Evolutionary conservation across 2,329 filamentous ascomycete genomes (phyloP), one percentile per base, ranked within the genome.

Genomic region (Fusarium avenaceum): DNA sequence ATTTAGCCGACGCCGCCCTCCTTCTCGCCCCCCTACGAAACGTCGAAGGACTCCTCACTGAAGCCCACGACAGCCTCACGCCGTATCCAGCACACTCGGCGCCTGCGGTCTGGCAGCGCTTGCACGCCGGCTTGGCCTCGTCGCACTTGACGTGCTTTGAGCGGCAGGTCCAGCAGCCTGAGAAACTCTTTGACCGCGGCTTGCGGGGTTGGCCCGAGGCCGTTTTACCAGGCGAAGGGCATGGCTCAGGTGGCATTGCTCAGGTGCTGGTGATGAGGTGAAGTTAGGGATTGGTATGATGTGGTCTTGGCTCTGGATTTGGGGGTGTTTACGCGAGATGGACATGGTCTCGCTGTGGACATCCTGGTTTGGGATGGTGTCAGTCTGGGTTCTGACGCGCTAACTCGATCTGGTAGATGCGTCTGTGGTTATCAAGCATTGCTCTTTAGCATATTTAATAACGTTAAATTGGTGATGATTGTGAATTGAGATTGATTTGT

Each of bases 161-260:
- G 7, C 72, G 58, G 58, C 72, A 74, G 1, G 72, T 74, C 72
- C 72, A 74, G 48, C 72, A 74, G 19, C 72, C 72, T 4, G 72
- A 72, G 17, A 74, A 74, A 17, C 58, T 74, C 59, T 74, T 74
- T 7, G 70, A 72, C 33, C 71, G 71, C n/a, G 43, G 53, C 55
- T 72, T 73, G 4, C 65, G 65, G n/a, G 53, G 63, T 7, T 70
- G 61, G 7, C 57, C 65, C 8, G 66, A 61, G 17, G 52, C 61
- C 22, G 61, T 64, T 17, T 13, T 51, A 1, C 19, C 45, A 17
- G 49, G 46, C 7, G 52, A 64, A 46, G 40, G 62, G 14, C 44
- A 50, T 15, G 43, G n/a, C n/a, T 60, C 55, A 28, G 46, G 58
- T 6, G 63, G 35, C 71, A 73, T 73, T 6, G 13, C 43, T 52